Evolutionary conservation across 2,329 filamentous ascomycete species (phyloP).

Genomic region (Aspergillus nomiae): DNA sequence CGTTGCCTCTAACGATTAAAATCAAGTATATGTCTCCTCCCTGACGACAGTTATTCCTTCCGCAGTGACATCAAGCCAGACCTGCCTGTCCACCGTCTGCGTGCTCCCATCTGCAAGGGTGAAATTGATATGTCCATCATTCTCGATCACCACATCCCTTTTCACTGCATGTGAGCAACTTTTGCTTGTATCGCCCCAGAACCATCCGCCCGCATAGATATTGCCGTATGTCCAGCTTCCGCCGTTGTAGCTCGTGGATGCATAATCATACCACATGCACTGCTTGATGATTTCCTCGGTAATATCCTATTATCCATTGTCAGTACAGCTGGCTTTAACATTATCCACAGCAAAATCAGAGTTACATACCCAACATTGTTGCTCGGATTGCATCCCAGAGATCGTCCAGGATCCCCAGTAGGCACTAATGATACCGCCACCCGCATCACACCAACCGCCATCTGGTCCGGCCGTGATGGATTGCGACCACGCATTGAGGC

Average conservation of each 20-base stretch:
- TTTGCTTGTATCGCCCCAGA: conserved; percentile 11
- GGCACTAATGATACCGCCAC: conserved; percentile 7
- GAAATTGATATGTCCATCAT: conserved; percentile 4
- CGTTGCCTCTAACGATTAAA: too few relatives aligned
- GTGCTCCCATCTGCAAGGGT: conserved; percentile 12
- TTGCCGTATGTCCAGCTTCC: conserved; percentile 9
- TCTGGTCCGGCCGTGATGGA: conserved; percentile 7
- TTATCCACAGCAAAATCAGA: neutral
- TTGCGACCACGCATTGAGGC: conserved; percentile 12
- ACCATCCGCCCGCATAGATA: conserved; percentile 13
- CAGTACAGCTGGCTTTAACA: neutral
- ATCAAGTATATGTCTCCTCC: conserved; percentile 5
- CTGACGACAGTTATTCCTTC: neutral
- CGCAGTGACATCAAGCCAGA: conserved; percentile 7
- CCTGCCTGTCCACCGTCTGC: conserved; percentile 6
- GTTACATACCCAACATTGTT: conserved; percentile 11
- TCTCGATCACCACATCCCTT: neutral
- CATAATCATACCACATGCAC: conserved; percentile 15
- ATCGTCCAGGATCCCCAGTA: conserved; percentile 10
- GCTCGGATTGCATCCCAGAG: conserved; percentile 9
- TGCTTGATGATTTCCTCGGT: conserved; percentile 15
- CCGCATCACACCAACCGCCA: conserved; percentile 11
- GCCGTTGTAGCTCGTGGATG: conserved; percentile 9
- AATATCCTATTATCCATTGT: conserved; percentile 5
- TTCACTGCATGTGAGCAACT: conserved; percentile 11